Evolutionary conservation across 2,329 filamentous ascomycete species (phyloP), one percentile per base, ranked within the genome.

Genomic region (Sporothrix humicola): DNA sequence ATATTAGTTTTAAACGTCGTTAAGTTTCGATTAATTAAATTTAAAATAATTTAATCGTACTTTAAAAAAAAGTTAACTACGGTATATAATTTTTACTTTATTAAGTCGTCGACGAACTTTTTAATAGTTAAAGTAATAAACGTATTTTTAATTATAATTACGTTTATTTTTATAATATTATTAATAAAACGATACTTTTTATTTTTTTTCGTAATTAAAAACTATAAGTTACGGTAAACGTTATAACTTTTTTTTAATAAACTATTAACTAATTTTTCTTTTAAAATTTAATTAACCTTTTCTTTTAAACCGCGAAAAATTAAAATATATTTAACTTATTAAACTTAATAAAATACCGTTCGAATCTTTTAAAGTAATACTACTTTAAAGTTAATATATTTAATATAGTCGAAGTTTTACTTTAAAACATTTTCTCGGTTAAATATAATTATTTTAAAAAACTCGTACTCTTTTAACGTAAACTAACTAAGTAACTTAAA

Each of bases 261-360:
- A 3, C 31, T n/a, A 13, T 58, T 70, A 31, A 56, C 7, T 8
- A 52, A 15, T 17, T 54, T 52, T 31, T 69, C 44, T 37, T 54
- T 20, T 52, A 69, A 37, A 20, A 69, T 12, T n/a, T 10, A 52
- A 69, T 26, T 26, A 54, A 15, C 20, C 65, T 31, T 54, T 52
- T 7, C 23, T 26, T 26, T 26, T 26, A 26, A 26, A 26, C 3
- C 3, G 3, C 3, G 3, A 26, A 37, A n/a, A 8, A 69, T 37
- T 54, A 54, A 88, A 75, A 90, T 95, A 71, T 9, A 26, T 7
- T 44, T 15, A 2, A 20, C 46, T 54, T 69, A 69, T 23, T 54
- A 69, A 15, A 46, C 13, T 5, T 2, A 9, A 52, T 69, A 69
- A 17, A 23, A 20, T 2, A 69, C 23, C 13, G 13, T 69, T 54